Evolutionary conservation across 208 protist genomes (phyloP).

Genomic region (Histomonas meleagridis): DNA sequence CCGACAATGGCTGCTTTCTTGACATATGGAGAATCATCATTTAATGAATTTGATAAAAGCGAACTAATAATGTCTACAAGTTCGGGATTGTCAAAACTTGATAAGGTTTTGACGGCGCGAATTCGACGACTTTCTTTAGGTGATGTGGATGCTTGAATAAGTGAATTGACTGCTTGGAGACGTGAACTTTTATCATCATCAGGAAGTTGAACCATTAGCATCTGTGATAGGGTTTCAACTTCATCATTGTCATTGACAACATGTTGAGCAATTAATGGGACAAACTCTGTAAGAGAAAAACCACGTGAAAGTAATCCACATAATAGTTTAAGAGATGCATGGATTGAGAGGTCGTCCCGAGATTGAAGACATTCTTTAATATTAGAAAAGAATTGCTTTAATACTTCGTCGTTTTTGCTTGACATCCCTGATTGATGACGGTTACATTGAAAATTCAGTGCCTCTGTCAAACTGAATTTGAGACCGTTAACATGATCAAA

Average conservation of each 20-base stretch:
- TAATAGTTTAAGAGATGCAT: not conserved
- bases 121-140: not conserved
- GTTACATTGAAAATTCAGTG: too few relatives aligned
- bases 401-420: not conserved
- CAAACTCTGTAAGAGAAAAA: conserved; percentile 11
- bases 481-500: too few relatives aligned
- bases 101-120: not conserved
- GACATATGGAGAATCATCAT: conserved; percentile 12
- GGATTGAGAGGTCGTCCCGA: not conserved
- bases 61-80: not conserved
- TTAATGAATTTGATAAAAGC: not conserved
- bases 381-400: not conserved
- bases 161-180: conserved; percentile 11
- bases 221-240: not conserved
- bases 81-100: not conserved
- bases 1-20: not conserved
- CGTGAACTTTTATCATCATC: not conserved
- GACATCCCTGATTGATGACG: too few relatives aligned
- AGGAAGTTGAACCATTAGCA: conserved; percentile 8
- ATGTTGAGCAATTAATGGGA: not conserved
- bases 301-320: conserved; percentile 19
- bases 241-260: not conserved
- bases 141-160: not conserved
- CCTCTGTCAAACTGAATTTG: too few relatives aligned
- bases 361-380: not conserved